Percentiles rank a stretch among this genome's conserved stretches.
Evolutionary conservation across 768 basidiomycete genomes (phyloP).

Genomic region (Pilatotrama ljubarskyi): DNA sequence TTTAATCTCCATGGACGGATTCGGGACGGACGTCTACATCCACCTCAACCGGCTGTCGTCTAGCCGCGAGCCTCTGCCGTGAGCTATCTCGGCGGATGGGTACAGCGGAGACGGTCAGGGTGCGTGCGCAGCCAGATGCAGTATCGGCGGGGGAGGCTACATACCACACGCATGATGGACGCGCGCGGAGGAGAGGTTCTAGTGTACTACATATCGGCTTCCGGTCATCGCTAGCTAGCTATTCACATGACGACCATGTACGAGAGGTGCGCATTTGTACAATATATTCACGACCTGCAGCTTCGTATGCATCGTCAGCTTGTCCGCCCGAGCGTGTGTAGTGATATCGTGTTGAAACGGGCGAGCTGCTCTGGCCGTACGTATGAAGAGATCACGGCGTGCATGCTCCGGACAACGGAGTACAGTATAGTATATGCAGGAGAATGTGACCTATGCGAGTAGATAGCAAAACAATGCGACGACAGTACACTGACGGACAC

Average conservation of each 20-base stretch:
- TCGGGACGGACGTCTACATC: conserved; percentile 92
- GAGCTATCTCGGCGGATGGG: conserved; percentile 1
- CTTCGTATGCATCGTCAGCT: background rate
- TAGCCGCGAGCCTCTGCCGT: conserved; percentile 76
- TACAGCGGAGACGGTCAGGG: background rate
- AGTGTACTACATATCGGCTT: conserved; percentile 4
- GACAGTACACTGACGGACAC: background rate
- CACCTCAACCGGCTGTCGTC: conserved; percentile 86
- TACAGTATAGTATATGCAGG: background rate
- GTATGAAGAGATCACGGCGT: background rate
- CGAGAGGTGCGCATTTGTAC: background rate
- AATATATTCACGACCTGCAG: background rate
- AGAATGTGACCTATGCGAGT: background rate
- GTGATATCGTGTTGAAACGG: background rate
- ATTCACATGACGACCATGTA: background rate
- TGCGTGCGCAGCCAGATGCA: background rate
- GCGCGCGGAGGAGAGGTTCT: background rate
- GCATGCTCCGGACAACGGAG: too few species aligned
- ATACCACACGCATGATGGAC: background rate
- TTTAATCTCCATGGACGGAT: conserved; percentile 98
- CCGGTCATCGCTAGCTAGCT: background rate
- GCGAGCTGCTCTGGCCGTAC: background rate
- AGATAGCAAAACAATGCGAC: background rate
- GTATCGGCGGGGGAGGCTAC: background rate
- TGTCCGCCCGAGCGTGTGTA: background rate